Conservation (phyloP, 768 basidiomycete genomes). For the Grammothele lineata region DNA sequence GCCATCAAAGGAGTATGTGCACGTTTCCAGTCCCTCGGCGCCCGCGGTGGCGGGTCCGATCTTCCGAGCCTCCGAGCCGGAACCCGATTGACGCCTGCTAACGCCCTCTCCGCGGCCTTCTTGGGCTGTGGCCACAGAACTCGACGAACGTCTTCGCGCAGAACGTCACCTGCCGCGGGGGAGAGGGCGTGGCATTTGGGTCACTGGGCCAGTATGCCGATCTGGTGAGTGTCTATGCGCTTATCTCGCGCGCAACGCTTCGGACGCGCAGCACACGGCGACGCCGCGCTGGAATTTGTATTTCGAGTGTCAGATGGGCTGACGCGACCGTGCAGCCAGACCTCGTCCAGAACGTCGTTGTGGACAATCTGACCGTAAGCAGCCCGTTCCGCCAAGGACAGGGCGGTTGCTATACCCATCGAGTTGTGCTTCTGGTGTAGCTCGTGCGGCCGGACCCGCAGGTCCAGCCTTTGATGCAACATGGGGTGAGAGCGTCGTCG, state of each 20-base stretch:
- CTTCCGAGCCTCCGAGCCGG: neutral
- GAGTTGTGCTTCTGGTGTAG: too few relatives aligned
- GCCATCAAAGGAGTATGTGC: slow-evolving; percentile 56
- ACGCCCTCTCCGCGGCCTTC: neutral
- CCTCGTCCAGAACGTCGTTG: slow-evolving; percentile 45
- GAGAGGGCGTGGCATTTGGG: slow-evolving; percentile 58
- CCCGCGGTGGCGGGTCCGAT: neutral
- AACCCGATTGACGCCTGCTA: neutral
- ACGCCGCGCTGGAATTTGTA: too few relatives aligned
- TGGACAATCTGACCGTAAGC: slow-evolving; percentile 44
- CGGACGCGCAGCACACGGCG: too few relatives aligned
- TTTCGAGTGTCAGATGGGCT: too few relatives aligned
- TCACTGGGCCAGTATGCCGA: slow-evolving; percentile 55
- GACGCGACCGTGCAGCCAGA: slow-evolving; percentile 36
- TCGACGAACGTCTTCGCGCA: slow-evolving; percentile 46
- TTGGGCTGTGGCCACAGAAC: slow-evolving; percentile 44
- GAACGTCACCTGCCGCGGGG: slow-evolving; percentile 52
- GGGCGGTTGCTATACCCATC: neutral
- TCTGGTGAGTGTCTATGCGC: slow-evolving; percentile 40
- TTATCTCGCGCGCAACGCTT: too few relatives aligned
- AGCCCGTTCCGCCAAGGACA: neutral
- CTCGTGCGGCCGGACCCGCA: slow-evolving; percentile 42
- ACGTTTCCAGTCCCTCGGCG: neutral
- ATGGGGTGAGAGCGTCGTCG: slow-evolving; percentile 48
- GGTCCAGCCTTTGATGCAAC: slow-evolving; percentile 53